Conservation (phyloP, 2,329 filamentous ascomycete genomes). For the Pestalotiopsis sp. region DNA sequence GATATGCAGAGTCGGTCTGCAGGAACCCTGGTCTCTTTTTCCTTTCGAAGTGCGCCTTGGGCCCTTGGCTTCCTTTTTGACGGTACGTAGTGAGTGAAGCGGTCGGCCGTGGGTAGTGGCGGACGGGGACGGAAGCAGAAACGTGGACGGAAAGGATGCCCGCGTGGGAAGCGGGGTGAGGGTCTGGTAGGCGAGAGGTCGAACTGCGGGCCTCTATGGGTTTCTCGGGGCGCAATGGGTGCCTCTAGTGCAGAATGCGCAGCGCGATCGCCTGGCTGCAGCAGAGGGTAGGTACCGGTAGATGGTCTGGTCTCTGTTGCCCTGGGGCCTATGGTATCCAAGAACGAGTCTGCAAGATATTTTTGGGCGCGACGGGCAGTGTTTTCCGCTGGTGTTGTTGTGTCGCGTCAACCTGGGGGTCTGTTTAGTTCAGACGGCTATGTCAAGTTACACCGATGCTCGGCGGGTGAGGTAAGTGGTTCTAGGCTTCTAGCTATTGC, state of each 20-base stretch:
- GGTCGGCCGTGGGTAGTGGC: slow-evolving; percentile 15
- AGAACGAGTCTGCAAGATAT: neutral
- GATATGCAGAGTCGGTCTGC: slow-evolving; percentile 23
- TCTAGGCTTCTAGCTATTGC: neutral
- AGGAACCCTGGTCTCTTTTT: slow-evolving; percentile 15
- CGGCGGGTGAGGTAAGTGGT: slow-evolving; percentile 2
- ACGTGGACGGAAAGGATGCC: slow-evolving; percentile 15
- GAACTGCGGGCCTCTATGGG: slow-evolving; percentile 37
- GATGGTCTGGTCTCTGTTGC: neutral
- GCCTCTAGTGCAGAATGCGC: slow-evolving; percentile 26
- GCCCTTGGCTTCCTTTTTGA: slow-evolving; percentile 11
- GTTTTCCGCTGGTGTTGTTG: neutral
- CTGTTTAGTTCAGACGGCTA: slow-evolving; percentile 7
- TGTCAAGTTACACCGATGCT: slow-evolving; percentile 12
- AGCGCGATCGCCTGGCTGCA: slow-evolving; percentile 36
- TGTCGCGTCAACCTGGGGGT: neutral
- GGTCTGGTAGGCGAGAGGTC: slow-evolving; percentile 34
- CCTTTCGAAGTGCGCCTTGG: slow-evolving; percentile 7
- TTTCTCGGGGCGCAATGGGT: slow-evolving; percentile 13
- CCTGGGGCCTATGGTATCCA: neutral
- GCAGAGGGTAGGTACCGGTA: slow-evolving; percentile 14
- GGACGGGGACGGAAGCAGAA: slow-evolving; percentile 16
- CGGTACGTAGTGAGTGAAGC: slow-evolving; percentile 13
- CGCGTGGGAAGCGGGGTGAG: slow-evolving; percentile 17
- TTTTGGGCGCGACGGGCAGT: neutral